These are phyloP conservation scores for Fusarium sp. DNA, from an alignment of 2,329 filamentous ascomycete genomes.

Conservation along the genomic window DNA sequence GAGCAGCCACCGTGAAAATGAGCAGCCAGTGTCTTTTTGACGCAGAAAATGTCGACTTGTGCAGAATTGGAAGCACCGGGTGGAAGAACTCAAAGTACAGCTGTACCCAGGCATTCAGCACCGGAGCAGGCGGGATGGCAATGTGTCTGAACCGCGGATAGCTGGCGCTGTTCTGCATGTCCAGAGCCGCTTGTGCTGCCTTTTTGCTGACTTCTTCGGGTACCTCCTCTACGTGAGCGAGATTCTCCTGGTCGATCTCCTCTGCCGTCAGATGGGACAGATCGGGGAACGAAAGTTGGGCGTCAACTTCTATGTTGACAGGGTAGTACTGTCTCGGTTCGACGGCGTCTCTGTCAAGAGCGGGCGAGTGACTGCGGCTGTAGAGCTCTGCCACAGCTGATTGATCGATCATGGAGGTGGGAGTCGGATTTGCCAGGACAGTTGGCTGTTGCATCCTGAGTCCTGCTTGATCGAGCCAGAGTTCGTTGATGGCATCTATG, in stretches of 20 bases:
- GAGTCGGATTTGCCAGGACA: background rate
- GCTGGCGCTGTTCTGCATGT: background rate
- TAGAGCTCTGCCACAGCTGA: constrained; percentile 2
- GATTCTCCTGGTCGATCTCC: constrained; percentile 7
- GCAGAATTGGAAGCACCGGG: constrained; percentile 1
- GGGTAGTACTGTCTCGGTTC: constrained; percentile 4
- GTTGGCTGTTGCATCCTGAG: background rate
- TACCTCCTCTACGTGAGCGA: constrained; percentile 5
- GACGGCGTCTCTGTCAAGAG: constrained; percentile 3
- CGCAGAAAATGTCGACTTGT: constrained; percentile 1
- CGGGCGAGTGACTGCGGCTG: constrained; percentile 1
- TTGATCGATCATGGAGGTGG: background rate
- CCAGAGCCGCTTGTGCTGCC: background rate
- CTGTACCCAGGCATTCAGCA: constrained; percentile 1
- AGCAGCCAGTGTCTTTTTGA: constrained; percentile 13
- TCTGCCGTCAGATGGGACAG: background rate
- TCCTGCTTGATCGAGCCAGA: background rate
- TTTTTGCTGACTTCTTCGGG: background rate
- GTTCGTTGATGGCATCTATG: background rate
- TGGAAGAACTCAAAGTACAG: constrained; percentile 16
- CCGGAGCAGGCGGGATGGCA: background rate
- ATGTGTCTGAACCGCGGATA: constrained; percentile 11
- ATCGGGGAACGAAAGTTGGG: constrained; percentile 6
- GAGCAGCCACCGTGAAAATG: constrained; percentile 1
- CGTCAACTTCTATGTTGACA: constrained; percentile 5